Evolutionary conservation across 1,284 basidiomycete species (phyloP), one percentile per base, ranked within the genome.

Genomic region (Peniophora sp.): DNA sequence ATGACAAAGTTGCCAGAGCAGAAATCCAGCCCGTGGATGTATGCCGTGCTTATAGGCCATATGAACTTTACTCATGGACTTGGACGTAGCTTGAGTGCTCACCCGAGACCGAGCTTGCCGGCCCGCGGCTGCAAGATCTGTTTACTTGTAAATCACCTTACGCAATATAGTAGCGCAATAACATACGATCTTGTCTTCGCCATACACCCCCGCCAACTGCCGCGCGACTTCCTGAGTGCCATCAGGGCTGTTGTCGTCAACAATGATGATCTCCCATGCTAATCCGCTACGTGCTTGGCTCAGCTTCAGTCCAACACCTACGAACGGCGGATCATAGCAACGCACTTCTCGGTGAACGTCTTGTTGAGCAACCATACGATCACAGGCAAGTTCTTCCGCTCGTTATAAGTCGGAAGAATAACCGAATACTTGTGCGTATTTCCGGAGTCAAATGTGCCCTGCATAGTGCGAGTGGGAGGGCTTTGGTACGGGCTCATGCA

Each of bases 1-100:
- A 95, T 90, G 34, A 94, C 90, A 70, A 93, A 96, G 67, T 91
- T 89, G n/a, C 92, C 92, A 0, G 86, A 84, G 62, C 85, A 88
- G 64, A 86, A 91, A 60, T 90, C 85, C 49, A 96, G 73, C 11
- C 92, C 92, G 64, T 96, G 89, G 49, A 95, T 90, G 65, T 96
- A 96, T 19, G 92, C 92, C 14, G 92, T 94, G n/a, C n/a, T n/a
- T 50, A 90, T 92, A 57, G 27, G 32, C 14, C 22, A 45, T 11
- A n/a, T 58, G 48, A 19, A 22, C n/a, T n/a, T n/a, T n/a, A n/a
- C n/a, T n/a, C n/a, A n/a, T n/a, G n/a, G n/a, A 22, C 16, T 32
- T 23, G 34, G 19, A 19, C 36, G 50, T 39, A n/a, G 36, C 20
- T 17, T 19, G 47, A 43, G 3, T 11, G 53, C 73, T 23, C 57